phyloP scores from a whole-genome alignment of 306 rosid species.

The Abrus pulchellus region DNA sequence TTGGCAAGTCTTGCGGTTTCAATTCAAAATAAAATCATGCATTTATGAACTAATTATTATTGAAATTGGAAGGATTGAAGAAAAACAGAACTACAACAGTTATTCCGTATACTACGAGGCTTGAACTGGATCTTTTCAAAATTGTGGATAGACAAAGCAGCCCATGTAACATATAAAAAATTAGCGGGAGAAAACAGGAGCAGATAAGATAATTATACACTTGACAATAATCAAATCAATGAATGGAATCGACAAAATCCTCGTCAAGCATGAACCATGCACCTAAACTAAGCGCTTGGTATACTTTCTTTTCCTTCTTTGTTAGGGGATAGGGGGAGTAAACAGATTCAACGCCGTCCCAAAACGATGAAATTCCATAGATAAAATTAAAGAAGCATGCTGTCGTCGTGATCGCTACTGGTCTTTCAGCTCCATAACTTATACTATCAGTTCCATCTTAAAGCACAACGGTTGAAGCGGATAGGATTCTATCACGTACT shows the following conservation, averaged over 20 bases:
- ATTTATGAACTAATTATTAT: background rate
- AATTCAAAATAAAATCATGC: background rate
- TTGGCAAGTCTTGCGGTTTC: background rate
- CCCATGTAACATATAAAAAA: background rate
- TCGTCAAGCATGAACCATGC: slow-evolving; percentile 31
- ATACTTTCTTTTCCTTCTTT: background rate
- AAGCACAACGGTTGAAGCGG: slow-evolving; percentile 30
- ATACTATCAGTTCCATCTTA: slow-evolving; percentile 33
- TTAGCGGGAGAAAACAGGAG: background rate
- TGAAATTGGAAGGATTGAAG: background rate
- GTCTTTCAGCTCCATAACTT: slow-evolving; percentile 11
- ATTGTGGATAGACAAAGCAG: background rate
- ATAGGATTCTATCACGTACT: slow-evolving; percentile 27
- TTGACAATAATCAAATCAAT: slow-evolving; percentile 49
- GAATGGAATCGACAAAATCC: slow-evolving; percentile 51
- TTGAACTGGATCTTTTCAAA: background rate
- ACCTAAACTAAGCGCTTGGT: slow-evolving; percentile 36
- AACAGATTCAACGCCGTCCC: slow-evolving; percentile 35
- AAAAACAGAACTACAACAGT: background rate
- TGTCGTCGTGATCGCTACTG: slow-evolving; percentile 11
- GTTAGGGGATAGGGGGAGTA: slow-evolving; percentile 9
- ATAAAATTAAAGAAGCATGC: slow-evolving; percentile 29
- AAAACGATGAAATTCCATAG: slow-evolving; percentile 25
- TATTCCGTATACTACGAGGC: background rate
- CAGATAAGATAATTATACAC: background rate